phyloP scores from a whole-genome alignment of 139 green algal species.

The Chlamydomonas incerta region DNA sequence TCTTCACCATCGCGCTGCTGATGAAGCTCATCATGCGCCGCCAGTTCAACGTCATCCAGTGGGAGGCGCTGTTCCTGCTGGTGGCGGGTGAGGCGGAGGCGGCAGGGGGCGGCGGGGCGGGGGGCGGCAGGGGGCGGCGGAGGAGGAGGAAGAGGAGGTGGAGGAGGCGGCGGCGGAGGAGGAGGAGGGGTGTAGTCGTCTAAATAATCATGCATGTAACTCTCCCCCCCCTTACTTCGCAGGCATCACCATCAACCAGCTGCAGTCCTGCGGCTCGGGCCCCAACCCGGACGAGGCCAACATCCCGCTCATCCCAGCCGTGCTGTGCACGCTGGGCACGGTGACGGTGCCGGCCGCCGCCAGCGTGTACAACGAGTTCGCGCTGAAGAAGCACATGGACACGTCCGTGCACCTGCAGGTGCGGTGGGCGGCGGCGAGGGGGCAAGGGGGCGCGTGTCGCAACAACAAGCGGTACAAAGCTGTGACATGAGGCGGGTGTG shows the following conservation, averaged over 20 bases:
- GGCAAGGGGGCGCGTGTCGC: no score
- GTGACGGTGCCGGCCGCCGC: constrained; percentile 92
- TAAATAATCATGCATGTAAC: no score
- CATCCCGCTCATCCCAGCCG: constrained; percentile 82
- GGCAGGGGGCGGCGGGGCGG: no score
- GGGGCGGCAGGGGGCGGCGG: no score
- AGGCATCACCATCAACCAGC: constrained; percentile 97
- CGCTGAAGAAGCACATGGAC: constrained; percentile 97
- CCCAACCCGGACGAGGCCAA: constrained; percentile 35
- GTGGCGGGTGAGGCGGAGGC: constrained; percentile 70
- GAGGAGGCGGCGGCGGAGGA: not conserved
- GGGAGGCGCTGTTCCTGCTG: constrained; percentile 95
- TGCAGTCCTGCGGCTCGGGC: constrained; percentile 52
- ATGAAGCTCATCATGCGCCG: constrained; percentile 88
- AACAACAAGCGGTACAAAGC: no score
- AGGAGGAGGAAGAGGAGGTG: not conserved
- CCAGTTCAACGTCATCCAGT: constrained; percentile 89
- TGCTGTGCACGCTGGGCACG: constrained; percentile 81
- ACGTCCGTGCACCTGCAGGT: constrained; percentile 93
- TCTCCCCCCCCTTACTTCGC: not conserved
- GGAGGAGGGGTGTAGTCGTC: not conserved
- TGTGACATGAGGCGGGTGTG: no score
- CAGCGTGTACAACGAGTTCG: constrained; percentile 95
- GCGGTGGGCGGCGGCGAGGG: not conserved
- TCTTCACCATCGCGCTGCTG: constrained; percentile 89